Base-by-base conservation (phyloP, 2,329 filamentous ascomycete species). In the Kalmusia sp. region DNA sequence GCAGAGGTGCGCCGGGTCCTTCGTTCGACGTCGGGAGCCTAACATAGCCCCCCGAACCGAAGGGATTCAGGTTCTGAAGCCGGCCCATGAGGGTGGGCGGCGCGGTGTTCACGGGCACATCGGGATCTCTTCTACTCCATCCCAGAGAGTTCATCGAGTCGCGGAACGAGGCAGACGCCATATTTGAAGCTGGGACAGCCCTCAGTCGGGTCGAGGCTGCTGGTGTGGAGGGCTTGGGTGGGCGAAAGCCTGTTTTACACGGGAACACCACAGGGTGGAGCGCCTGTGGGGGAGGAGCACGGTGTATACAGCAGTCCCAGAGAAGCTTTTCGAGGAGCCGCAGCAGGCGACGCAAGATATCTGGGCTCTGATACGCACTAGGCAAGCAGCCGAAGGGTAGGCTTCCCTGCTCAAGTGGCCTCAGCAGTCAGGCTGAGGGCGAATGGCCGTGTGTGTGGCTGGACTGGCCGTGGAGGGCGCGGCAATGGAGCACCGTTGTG, bases 111-210 rank as follows among this genome's bases (percentile, higher is more conserved):
- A 89, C 87, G 60, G 92, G 87, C 49, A 89, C 80, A 69, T 96
- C 90, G 61, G 85, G 76, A 53, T 92, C 89, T 69, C 93, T 87
- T 65, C 93, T 89, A 69, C 91, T 91, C 95, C 95, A 98, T 57
- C 95, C 95, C 68, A 98, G 79, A 54, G 92, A 95, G 81, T 91
- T 96, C 82, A 98, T 92, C 19, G 91, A 96, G 77, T 97, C 92
- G 73, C 93, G 87, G 76, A 99, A 98, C 40, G 91, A 91, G 63
- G 87, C 82, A 62, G 92, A 93, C 57, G 93, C 90, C 93, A 96
- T 96, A 58, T 45, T 52, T 51, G 47, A 21, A 44, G 35, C 22
- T 49, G 47, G 45, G 55, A 38, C 46, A 45, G 24, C 28, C 22
- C 15, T 12, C 30, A 27, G 33, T 31, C 30, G 30, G 47, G 27